Conservation (phyloP, 495 filamentous ascomycete species). For the Trichoderma asperelloides region DNA sequence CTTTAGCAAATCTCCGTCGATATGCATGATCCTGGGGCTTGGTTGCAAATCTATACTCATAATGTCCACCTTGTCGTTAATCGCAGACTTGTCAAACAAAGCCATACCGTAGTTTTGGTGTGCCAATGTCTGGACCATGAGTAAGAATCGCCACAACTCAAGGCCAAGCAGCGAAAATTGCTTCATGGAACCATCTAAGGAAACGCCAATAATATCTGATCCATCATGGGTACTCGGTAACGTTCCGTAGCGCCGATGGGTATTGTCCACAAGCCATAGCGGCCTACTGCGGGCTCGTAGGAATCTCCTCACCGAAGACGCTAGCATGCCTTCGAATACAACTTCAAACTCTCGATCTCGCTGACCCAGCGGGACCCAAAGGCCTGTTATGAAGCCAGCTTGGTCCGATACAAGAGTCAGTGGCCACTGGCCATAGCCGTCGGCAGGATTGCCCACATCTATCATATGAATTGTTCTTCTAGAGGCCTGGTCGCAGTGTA, state of each 20-base stretch:
- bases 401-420: slow-evolving; percentile 39
- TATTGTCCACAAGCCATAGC: slow-evolving; percentile 22
- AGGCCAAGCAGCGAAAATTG: slow-evolving; percentile 49
- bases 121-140: slow-evolving; percentile 54
- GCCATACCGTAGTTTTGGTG: slow-evolving; percentile 6
- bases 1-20: slow-evolving; percentile 59
- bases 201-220: slow-evolving; percentile 49
- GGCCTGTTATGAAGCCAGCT: slow-evolving; percentile 36
- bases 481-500: slow-evolving; percentile 29
- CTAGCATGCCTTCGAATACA: slow-evolving; percentile 43
- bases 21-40: slow-evolving; percentile 41
- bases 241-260: slow-evolving; percentile 18
- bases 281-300: slow-evolving; percentile 35
- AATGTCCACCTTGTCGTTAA: slow-evolving; percentile 7
- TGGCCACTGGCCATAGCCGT: slow-evolving; percentile 15
- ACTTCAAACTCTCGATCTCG: slow-evolving; percentile 33
- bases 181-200: slow-evolving; percentile 56
- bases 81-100: slow-evolving; percentile 13
- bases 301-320: slow-evolving; percentile 41
- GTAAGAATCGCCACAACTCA: slow-evolving; percentile 50
- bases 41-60: slow-evolving; percentile 23
- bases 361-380: slow-evolving; percentile 38
- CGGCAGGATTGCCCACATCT: slow-evolving; percentile 21
- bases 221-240: slow-evolving; percentile 21
- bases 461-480: slow-evolving; percentile 31